These are phyloP conservation scores for Barnettozyma hawaiiensis DNA, from an alignment of 1,139 yeast species.

Conservation along the genomic window DNA sequence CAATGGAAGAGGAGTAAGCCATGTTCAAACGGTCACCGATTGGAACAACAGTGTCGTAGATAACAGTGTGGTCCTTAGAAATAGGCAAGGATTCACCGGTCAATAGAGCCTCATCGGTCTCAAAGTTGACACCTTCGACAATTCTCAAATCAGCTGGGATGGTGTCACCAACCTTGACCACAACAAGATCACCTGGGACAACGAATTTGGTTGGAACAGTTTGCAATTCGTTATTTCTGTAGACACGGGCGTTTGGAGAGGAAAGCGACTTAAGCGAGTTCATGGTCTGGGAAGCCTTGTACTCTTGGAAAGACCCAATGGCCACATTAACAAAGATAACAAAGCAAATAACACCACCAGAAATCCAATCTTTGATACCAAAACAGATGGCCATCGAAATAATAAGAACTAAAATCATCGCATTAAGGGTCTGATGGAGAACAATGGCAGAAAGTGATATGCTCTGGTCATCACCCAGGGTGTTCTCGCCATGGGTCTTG, in stretches of 20 bases:
- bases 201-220: constrained; percentile 37
- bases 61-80: constrained; percentile 42
- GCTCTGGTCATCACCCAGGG: constrained; percentile 50
- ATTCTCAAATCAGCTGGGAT: constrained; percentile 46
- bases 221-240: constrained; percentile 36
- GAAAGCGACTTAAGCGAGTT: constrained; percentile 42
- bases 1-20: constrained; percentile 68
- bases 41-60: constrained; percentile 46
- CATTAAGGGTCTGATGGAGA: constrained; percentile 69
- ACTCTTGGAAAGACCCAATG: constrained; percentile 51
- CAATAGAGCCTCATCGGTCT: constrained; percentile 47
- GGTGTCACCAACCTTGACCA: constrained; percentile 41
- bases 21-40: constrained; percentile 75
- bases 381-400: constrained; percentile 73
- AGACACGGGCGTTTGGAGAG: constrained; percentile 40
- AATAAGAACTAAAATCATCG: constrained; percentile 71
- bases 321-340: constrained; percentile 61
- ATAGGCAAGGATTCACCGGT: constrained; percentile 51
- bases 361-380: constrained; percentile 76
- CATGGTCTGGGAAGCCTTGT: constrained; percentile 45
- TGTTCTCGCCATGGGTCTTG: constrained; percentile 34
- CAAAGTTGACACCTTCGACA: constrained; percentile 32
- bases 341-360: constrained; percentile 76
- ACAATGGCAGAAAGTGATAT: constrained; percentile 47
- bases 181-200: constrained; percentile 48